These are phyloP conservation scores for Mrakia frigida DNA, from an alignment of 768 basidiomycete genomes.

Conservation along the genomic window DNA sequence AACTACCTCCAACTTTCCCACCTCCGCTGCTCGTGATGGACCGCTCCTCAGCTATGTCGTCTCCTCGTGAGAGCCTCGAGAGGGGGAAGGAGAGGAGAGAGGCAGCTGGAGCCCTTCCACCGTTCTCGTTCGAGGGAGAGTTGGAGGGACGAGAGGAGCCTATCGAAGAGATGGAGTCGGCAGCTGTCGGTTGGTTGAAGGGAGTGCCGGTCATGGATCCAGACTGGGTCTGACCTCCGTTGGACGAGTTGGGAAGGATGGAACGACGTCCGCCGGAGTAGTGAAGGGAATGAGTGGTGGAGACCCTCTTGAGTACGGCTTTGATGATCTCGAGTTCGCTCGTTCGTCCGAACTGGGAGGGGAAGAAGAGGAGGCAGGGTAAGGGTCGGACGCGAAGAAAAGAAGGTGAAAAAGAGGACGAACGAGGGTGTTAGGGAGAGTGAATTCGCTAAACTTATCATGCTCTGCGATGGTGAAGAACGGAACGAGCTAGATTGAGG, in stretches of 20 bases:
- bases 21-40: not conserved
- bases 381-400: not conserved
- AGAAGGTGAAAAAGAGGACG: not conserved
- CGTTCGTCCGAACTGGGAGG: slow-evolving; percentile 52
- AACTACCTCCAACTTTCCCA: not conserved
- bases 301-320: slow-evolving; percentile 58
- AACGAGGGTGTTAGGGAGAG: slow-evolving; percentile 51
- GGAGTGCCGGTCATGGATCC: slow-evolving; percentile 9
- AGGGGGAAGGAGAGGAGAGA: not conserved
- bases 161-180: not conserved
- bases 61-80: not conserved
- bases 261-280: slow-evolving; percentile 23
- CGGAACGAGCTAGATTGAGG: slow-evolving; percentile 55
- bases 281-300: slow-evolving; percentile 49
- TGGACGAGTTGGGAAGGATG: slow-evolving; percentile 19
- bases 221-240: slow-evolving; percentile 4
- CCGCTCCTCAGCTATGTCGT: slow-evolving; percentile 1
- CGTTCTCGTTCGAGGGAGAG: slow-evolving; percentile 10
- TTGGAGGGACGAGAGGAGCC: slow-evolving; percentile 9
- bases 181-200: not conserved
- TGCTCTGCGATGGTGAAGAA: slow-evolving; percentile 61
- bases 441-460: slow-evolving; percentile 64
- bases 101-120: not conserved
- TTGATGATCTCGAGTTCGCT: slow-evolving; percentile 64
- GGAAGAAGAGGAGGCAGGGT: not conserved